Base-by-base conservation (phyloP, 306 rosid species). In the Carpinus viminea region DNA sequence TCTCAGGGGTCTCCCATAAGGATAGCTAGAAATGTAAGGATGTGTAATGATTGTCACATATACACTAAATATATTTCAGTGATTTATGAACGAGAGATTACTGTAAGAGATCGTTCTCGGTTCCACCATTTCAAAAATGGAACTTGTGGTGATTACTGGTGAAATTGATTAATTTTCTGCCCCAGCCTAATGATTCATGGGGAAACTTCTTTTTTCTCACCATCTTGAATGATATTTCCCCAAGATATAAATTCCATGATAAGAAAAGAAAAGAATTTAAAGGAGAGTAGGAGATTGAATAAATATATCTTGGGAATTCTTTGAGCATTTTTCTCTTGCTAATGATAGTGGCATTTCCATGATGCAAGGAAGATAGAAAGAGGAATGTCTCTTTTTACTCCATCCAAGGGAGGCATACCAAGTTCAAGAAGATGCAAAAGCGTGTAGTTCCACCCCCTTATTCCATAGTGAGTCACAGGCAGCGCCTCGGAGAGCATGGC, bases 61-160 rank as follows among this genome's bases (percentile, higher is more conserved):
- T 92, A 92, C 76, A 89, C 93, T 36, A 94, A 90, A 81, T 79
- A 80, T 75, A 80, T 94, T 84, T 92, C 97, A 46, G 6, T 77
- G 73, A 86, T 90, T 84, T 90, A 88, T 80, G 82, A 81, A 65
- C 78, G 96, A 77, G 92, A 88, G 81, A 86, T 94, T 82, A 84
- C 72, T 47, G 91, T 92, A 77, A 88, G 93, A 83, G 93, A 92
- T 55, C 83, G 92, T 43, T 77, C 87, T 65, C 83, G 82, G 81
- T 94, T 94, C 85, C 98, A 92, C 83, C 92, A 89, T 89, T 94
- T 94, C 79, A 88, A 88, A 90, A 86, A 90, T 89, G 98, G 97
- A 85, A 79, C 73, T 54, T 94, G 96, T 87, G 78, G 81, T 77
- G 94, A 92, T 80, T 94, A 89, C 81, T 87, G 92, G 92, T 93